Evolutionary conservation across 2,329 filamentous ascomycete species (phyloP), one percentile per base, ranked within the genome.

Genomic region (Trichoderma koningii): DNA sequence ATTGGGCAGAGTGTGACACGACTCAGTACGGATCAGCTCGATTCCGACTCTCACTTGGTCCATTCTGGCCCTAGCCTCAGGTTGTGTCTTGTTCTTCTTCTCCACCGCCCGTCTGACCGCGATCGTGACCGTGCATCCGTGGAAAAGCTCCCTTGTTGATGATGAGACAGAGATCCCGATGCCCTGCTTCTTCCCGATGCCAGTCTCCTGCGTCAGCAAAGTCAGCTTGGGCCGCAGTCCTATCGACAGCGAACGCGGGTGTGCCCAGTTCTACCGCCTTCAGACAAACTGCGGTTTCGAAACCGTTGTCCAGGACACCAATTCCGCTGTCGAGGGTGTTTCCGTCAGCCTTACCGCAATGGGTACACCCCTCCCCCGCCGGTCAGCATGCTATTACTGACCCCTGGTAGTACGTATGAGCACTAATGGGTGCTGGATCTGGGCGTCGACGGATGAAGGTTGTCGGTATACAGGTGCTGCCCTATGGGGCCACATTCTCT

Each of bases 261-360:
- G 55, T 51, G 50, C 34, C 48, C 41, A 48, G 44, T 28, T 17
- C 47, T 51, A n/a, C 50, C 26, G 30, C 28, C 17, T 52, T 34
- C 34, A 14, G 34, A 38, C 34, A 38, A 1, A 38, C 34, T 38
- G 34, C 12, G 10, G 12, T 38, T 38, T 14, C 17, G 5, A 52
- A 12, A 30, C 19, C 28, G 3, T 52, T 17, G 7, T 51, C n/a
- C 48, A 51, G n/a, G 15, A 30, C 47, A 12, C 41, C 59, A 38
- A 26, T 42, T 45, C 51, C 47, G 21, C 38, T 23, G 19, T 53
- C 34, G 34, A 52, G 64, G 64, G 64, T 21, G 64, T 63, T 66
- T 53, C 59, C 59, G 51, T 66, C 64, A 66, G 64, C 64, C 64
- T 66, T 66, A 66, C 64, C 51, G n/a, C 34, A 17, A 38, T 51